Percentiles rank a stretch among this genome's conserved stretches.
phyloP scores from a whole-genome alignment of 2,329 filamentous ascomycete species.

The Colletotrichum sp. region DNA sequence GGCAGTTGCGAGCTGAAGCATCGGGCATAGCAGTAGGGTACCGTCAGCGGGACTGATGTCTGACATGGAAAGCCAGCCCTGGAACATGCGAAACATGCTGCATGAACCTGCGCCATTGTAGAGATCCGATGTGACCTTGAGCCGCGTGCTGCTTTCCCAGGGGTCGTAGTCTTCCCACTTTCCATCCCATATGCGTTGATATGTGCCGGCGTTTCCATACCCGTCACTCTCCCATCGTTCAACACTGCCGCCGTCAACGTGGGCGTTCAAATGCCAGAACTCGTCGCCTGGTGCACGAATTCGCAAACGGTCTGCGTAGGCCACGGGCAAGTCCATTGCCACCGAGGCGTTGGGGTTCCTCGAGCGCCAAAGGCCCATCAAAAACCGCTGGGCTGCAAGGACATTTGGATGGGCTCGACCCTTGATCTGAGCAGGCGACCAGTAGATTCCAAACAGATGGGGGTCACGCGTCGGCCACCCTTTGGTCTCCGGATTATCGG shows the following conservation, averaged over 20 bases:
- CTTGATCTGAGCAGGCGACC: conserved; percentile 72
- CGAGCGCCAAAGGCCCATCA: conserved; percentile 70
- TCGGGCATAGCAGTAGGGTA: conserved; percentile 75
- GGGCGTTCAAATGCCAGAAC: conserved; percentile 61
- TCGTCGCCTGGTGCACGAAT: conserved; percentile 63
- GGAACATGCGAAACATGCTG: conserved; percentile 64
- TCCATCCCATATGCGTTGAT: conserved; percentile 58
- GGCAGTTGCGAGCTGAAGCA: conserved; percentile 66
- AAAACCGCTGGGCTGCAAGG: conserved; percentile 67
- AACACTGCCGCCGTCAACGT: conserved; percentile 73
- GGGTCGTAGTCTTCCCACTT: conserved; percentile 62
- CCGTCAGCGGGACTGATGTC: conserved; percentile 70
- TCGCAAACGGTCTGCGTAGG: conserved; percentile 72
- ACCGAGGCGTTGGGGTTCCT: conserved; percentile 62
- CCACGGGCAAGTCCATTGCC: conserved; percentile 64
- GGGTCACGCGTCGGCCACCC: conserved; percentile 31
- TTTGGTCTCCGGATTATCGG: conserved; percentile 45
- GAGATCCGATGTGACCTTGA: conserved; percentile 57
- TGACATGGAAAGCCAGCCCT: conserved; percentile 60
- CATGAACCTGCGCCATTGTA: conserved; percentile 64
- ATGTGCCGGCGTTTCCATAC: conserved; percentile 64
- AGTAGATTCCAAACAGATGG: conserved; percentile 46
- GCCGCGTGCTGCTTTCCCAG: conserved; percentile 58
- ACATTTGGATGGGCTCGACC: conserved; percentile 71
- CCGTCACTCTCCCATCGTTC: conserved; percentile 76